Base-by-base conservation (phyloP, 768 basidiomycete species). In the Trametes elegans region DNA sequence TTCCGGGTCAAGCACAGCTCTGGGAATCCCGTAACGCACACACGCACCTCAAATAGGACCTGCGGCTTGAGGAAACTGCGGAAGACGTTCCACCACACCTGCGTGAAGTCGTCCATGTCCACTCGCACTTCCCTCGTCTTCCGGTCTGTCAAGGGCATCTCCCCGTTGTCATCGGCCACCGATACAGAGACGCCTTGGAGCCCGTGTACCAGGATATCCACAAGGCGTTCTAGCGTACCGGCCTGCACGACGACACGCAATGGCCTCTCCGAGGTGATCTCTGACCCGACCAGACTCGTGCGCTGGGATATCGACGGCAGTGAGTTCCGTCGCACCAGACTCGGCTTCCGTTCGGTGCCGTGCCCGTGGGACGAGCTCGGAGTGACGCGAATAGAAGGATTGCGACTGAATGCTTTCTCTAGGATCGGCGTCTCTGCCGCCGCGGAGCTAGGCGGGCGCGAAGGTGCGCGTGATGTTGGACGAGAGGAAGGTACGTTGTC, bases 111-210 rank as follows among this genome's bases (percentile, higher is more conserved):
- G 1, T 65, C 72, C 40, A 83, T 79, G 71, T 93, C 90, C 13
- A 93, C 79, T 23, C 83, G 74, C 38, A 92, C 72, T 43, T 88
- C 84, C 29, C 88, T 75, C 0, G 87, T 87, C 72, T 82, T 87
- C 2, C 84, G 83, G 59, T 89, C 87, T 19, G 83, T 74, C 38
- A 93, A 68, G 0, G 88, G 83, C 74, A 88, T 90, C 68, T 93
- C 89, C 0, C 91, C 91, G 61, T 90, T 92, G 64, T 93, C 90
- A 60, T 93, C 90, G 0, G 91, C 83, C 4, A 90, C 87, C 0
- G 87, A 85, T 0, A 91, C 88, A 0, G 87, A 85, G 4, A 93
- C 82, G 28, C 84, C 84, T 43, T 82, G 82, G 18, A 93, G 72
- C 3, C 91, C 91, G 63, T 88, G 85, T 0, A 90, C 83, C 14